Base-by-base conservation (phyloP, 495 filamentous ascomycete genomes). In the Letharia columbiana region DNA sequence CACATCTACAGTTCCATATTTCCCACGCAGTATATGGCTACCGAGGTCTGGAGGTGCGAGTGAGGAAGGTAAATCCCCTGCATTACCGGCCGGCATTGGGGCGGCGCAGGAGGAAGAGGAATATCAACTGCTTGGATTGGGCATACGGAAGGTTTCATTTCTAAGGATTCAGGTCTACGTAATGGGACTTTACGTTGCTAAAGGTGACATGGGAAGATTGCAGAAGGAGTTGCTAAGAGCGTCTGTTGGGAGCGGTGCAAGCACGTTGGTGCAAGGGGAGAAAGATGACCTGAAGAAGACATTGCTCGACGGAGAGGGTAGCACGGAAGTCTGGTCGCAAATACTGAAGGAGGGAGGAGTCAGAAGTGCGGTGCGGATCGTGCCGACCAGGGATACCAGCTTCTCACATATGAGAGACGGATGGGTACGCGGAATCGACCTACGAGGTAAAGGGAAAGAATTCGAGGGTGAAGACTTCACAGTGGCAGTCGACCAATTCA, bases 81-180 rank as follows among this genome's bases (percentile, higher is more conserved):
- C 70, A 57, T 41, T 76, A 5, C 75, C 77, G 61, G 75, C 71
- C 45, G 69, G 71, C 49, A 75, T 73, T 35, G 77, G 81, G 15
- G 75, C 79, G 20, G 77, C 75, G 15, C 74, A 78, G n/a, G 72
- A 69, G 40, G 77, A 78, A 33, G 82, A 86, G 39, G 90, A 95
- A 68, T 97, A 96, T 74, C 90, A 90, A 39, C 83, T 97, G 1
- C 80, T 97, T 9, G 94, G 94, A 0, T 79, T 96, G 49, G 94
- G 94, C 12, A 84, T 93, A 61, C 85, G 94, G 62, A 93, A 88
- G 11, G 94, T 98, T 28, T 91, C 87, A 47, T 96, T 97, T 73
- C 74, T 98, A 52, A 77, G 84, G n/a, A 89, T 98, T 37, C 86
- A 96, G 73, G 94, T 98, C 64, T 98, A 98, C 78, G 89, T 96